Evolutionary conservation across 2,329 filamentous ascomycete genomes (phyloP).

Genomic region (Dothideomycetidae sp.): DNA sequence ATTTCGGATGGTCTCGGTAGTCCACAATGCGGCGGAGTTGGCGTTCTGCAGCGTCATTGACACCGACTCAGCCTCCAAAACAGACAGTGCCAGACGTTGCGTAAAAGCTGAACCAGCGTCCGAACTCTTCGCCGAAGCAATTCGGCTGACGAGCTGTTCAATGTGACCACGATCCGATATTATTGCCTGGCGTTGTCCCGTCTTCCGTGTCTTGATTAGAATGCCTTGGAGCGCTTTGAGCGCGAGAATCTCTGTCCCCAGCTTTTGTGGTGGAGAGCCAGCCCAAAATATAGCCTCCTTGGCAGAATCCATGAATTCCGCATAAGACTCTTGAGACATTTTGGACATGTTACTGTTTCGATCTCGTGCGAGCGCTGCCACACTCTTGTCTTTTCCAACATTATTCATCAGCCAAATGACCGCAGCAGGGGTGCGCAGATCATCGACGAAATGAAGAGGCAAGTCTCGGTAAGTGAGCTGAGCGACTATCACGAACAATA

Average conservation of each 20-base stretch:
- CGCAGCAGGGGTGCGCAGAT: slow-evolving; percentile 43
- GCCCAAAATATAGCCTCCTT: slow-evolving; percentile 41
- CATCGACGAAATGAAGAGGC: slow-evolving; percentile 34
- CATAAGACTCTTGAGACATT: slow-evolving; percentile 43
- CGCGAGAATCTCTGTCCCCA: slow-evolving; percentile 51
- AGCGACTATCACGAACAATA: slow-evolving; percentile 48
- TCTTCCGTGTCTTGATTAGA: slow-evolving; percentile 4
- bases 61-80: slow-evolving; percentile 11
- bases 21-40: slow-evolving; percentile 29
- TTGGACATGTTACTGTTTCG: slow-evolving; percentile 56
- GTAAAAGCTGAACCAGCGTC: slow-evolving; percentile 15
- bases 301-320: slow-evolving; percentile 40
- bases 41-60: slow-evolving; percentile 4
- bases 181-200: slow-evolving; percentile 3
- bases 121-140: slow-evolving; percentile 31
- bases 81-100: slow-evolving; percentile 4
- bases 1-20: slow-evolving; percentile 32
- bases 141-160: slow-evolving; percentile 26
- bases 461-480: slow-evolving; percentile 38
- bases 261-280: slow-evolving; percentile 30
- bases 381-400: slow-evolving; percentile 30
- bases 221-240: slow-evolving; percentile 36
- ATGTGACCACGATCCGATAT: not conserved
- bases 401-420: slow-evolving; percentile 43
- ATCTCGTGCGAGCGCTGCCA: slow-evolving; percentile 40